Conservation (phyloP, 192 early-diverging fungal species). For the Coemansia sp. region DNA sequence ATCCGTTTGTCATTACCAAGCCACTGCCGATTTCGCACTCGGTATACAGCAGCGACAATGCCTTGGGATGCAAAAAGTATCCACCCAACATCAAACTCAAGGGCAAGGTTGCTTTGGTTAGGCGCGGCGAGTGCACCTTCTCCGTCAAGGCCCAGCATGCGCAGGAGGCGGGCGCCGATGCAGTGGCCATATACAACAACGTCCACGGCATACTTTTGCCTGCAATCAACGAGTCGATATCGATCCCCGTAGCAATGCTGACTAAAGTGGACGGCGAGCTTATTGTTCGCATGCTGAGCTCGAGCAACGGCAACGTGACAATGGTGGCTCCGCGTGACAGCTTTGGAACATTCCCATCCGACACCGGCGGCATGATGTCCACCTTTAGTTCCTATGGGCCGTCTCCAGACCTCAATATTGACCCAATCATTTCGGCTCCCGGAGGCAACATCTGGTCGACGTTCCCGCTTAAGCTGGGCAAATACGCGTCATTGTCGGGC, state of each 20-base stretch:
- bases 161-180: slow-evolving; percentile 51
- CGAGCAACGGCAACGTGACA: not conserved
- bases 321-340: slow-evolving; percentile 28
- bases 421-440: slow-evolving; percentile 61
- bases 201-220: slow-evolving; percentile 29
- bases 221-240: slow-evolving; percentile 4
- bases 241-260: slow-evolving; percentile 46
- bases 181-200: slow-evolving; percentile 51
- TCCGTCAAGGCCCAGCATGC: slow-evolving; percentile 43
- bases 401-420: slow-evolving; percentile 57
- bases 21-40: slow-evolving; percentile 13
- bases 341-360: slow-evolving; percentile 14
- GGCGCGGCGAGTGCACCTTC: slow-evolving; percentile 51
- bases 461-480: slow-evolving; percentile 42
- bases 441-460: slow-evolving; percentile 69
- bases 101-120: slow-evolving; percentile 48
- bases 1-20: slow-evolving; percentile 11
- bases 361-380: slow-evolving; percentile 53
- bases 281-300: slow-evolving; percentile 14
- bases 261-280: slow-evolving; percentile 35
- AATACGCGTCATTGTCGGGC: slow-evolving; percentile 55
- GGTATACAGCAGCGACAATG: slow-evolving; percentile 1
- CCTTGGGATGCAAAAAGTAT: slow-evolving; percentile 17
- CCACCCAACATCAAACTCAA: slow-evolving; percentile 2
- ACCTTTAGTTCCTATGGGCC: slow-evolving; percentile 65